These are phyloP conservation scores for Boletus insuetus DNA, from an alignment of 768 basidiomycete species.

Conservation along the genomic window DNA sequence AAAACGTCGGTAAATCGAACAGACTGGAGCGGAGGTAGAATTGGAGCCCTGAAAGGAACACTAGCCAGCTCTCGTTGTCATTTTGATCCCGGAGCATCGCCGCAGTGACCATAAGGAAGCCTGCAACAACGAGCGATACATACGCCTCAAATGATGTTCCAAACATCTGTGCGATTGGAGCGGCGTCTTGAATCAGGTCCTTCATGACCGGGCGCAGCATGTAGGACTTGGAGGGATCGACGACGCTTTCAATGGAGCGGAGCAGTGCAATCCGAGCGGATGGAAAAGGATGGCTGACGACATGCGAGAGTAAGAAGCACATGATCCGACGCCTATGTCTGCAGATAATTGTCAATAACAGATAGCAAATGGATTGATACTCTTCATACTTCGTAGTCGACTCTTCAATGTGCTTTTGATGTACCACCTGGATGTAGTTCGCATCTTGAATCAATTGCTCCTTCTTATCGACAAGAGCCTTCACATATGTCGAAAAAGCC, in stretches of 20 bases:
- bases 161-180: slow-evolving; percentile 33
- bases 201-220: slow-evolving; percentile 61
- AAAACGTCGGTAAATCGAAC: slow-evolving; percentile 12
- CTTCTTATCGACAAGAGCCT: slow-evolving; percentile 44
- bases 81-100: slow-evolving; percentile 44
- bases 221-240: slow-evolving; percentile 44
- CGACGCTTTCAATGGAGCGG: slow-evolving; percentile 37
- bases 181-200: slow-evolving; percentile 27
- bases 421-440: slow-evolving; percentile 55
- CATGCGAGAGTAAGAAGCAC: slow-evolving; percentile 80
- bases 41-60: slow-evolving; percentile 44
- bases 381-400: slow-evolving; percentile 44
- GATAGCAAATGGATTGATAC: slow-evolving; percentile 32
- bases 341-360: not conserved
- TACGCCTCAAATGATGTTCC: slow-evolving; percentile 37
- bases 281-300: slow-evolving; percentile 52
- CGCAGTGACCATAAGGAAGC: slow-evolving; percentile 50
- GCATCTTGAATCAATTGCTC: slow-evolving; percentile 62
- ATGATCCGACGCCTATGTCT: slow-evolving; percentile 73
- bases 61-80: slow-evolving; percentile 45
- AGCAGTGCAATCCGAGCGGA: slow-evolving; percentile 55
- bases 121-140: slow-evolving; percentile 37
- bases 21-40: slow-evolving; percentile 48
- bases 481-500: slow-evolving; percentile 59
- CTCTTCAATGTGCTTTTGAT: slow-evolving; percentile 52